Conservation (phyloP, 169 alveolate species). For the Eimeria nieschulzi region DNA sequence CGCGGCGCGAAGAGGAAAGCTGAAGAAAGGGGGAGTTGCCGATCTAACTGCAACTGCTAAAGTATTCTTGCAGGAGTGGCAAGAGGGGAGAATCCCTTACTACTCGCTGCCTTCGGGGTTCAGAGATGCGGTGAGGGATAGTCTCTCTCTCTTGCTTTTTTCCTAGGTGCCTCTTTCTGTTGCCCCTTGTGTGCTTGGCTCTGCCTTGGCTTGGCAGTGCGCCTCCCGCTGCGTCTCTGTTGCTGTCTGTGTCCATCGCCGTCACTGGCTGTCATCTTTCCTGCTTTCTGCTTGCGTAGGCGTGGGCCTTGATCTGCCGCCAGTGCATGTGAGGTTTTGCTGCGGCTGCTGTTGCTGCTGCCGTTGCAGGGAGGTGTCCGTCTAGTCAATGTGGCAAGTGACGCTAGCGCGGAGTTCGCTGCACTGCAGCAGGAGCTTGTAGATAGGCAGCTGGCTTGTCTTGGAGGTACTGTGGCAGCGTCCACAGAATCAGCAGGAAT, state of each 20-base stretch:
- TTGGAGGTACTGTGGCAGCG: conserved; percentile 9
- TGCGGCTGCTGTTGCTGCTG: conserved; percentile 10
- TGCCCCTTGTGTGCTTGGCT: too few relatives aligned
- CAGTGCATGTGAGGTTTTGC: neutral
- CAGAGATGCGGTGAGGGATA: neutral
- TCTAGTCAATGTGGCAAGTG: neutral
- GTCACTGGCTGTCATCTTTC: too few relatives aligned
- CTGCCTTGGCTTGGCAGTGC: too few relatives aligned
- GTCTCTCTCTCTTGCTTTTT: too few relatives aligned
- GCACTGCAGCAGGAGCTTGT: conserved; percentile 40
- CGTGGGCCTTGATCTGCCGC: neutral
- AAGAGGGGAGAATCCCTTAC: conserved; percentile 89
- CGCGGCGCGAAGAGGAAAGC: conserved; percentile 85
- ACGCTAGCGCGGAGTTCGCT: neutral
- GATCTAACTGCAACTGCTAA: conserved; percentile 91
- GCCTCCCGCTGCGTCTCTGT: too few relatives aligned
- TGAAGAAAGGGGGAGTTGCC: conserved; percentile 89
- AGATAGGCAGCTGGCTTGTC: conserved; percentile 46
- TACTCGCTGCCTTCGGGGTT: conserved; percentile 88
- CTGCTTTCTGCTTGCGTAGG: too few relatives aligned
- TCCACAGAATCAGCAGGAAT: neutral
- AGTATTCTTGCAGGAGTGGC: conserved; percentile 91
- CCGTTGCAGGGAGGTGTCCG: conserved; percentile 35
- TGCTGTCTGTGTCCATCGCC: too few relatives aligned
- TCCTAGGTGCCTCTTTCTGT: too few relatives aligned